Conservation (phyloP, 768 basidiomycete species). For the Leccinum broughii region DNA sequence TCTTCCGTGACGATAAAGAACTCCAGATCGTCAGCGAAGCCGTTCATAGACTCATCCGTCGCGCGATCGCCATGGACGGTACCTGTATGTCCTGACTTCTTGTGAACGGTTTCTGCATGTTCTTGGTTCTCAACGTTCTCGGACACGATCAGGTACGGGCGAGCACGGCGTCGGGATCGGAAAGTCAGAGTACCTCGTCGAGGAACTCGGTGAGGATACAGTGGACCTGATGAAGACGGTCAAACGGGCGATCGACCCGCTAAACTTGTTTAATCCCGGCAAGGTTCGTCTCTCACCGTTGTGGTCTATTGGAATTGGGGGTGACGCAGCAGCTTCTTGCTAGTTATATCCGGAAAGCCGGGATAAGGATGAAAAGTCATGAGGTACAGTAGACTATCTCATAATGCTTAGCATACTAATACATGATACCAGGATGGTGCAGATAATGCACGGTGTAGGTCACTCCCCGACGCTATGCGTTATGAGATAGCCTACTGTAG, state of each 20-base stretch:
- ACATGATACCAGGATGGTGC: no score
- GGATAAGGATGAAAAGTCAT: background rate
- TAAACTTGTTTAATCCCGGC: conserved; percentile 83
- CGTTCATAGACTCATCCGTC: conserved; percentile 68
- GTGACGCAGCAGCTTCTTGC: background rate
- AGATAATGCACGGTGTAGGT: no score
- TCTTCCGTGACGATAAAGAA: conserved; percentile 62
- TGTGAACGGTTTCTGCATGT: background rate
- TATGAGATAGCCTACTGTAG: no score
- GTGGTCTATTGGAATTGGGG: background rate
- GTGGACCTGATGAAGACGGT: conserved; percentile 85
- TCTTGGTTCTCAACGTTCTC: conserved; percentile 1
- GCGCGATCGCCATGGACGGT: conserved; percentile 73
- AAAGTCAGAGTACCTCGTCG: conserved; percentile 76
- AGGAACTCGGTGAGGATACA: conserved; percentile 83
- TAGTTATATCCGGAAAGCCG: conserved; percentile 22
- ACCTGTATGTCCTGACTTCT: conserved; percentile 53
- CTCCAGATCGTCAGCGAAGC: conserved; percentile 52
- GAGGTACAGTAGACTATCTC: background rate
- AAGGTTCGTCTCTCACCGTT: conserved; percentile 43
- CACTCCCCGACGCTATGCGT: no score
- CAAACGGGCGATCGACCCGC: conserved; percentile 77
- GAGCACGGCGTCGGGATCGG: conserved; percentile 90
- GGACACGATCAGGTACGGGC: conserved; percentile 57
- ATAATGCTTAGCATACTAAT: no score